Base-by-base conservation (phyloP, 2,329 filamentous ascomycete genomes). In the Colletotrichum liaoningense region DNA sequence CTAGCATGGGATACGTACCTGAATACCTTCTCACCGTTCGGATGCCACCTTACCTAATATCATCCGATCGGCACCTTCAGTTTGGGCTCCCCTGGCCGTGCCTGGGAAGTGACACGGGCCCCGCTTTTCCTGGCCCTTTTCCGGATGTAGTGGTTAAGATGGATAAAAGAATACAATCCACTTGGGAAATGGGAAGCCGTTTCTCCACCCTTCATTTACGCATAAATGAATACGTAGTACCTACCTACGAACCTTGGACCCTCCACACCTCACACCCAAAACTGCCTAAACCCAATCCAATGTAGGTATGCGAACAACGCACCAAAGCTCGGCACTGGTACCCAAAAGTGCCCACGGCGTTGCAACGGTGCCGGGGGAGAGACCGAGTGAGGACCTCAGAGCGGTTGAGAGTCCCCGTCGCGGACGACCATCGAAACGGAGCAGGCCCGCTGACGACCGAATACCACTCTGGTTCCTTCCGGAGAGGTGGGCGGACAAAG, bases 381-480 rank as follows among this genome's bases (percentile, higher is more conserved):
- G 57, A 26, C 54, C 30, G 62, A 52, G 49, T 35, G 49, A 26
- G 62, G 35, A 28, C 24, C 35, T 33, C 24, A 30, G 24, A n/a
- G 46, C 63, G 62, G 19, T n/a, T 52, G 60, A 28, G 26, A 24
- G 19, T 63, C 26, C 26, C 60, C 26, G 58, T 62, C 22, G 12
- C 58, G 58, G 42, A 49, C 28, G 42, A 14, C 42, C 42, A 30
- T 49, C 59, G 46, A 30, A 46, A 72, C 65, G 58, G 65, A 64
- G 59, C 66, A 69, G 30, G 33, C 35, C 55, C 59, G 70, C 66
- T 66, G 70, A 65, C 55, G 70, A 60, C 70, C 70, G 70, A 73
- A 65, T 65, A 69, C 66, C 42, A 69, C 70, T 55, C 66, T 64
- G 70, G 70, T 26, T 60, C 38, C 59, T 65, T 59, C 66, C 60